These are phyloP conservation scores for Yarrowia sp. DNA, from an alignment of 805 yeast genomes.

Conservation along the genomic window DNA sequence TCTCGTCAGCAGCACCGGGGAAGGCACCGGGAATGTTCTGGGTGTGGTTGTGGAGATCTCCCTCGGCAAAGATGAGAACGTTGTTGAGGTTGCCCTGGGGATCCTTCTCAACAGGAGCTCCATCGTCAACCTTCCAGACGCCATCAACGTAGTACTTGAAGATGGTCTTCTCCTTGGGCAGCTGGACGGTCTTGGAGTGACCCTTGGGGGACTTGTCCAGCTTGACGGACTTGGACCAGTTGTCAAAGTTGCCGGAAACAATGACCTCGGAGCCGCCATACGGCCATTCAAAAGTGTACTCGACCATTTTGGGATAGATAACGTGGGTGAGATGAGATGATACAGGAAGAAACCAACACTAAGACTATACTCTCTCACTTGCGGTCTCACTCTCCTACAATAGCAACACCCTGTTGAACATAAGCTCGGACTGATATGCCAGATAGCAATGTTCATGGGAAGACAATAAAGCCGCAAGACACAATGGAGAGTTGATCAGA, in stretches of 20 bases:
- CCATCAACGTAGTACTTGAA: constrained; percentile 70
- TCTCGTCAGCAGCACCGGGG: constrained; percentile 14
- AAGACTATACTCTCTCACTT: background rate
- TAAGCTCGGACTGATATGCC: background rate
- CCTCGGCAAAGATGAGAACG: constrained; percentile 14
- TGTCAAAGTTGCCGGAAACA: constrained; percentile 66
- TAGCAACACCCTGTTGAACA: background rate
- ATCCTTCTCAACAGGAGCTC: constrained; percentile 44
- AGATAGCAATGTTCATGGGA: background rate
- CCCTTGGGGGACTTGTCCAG: constrained; percentile 56
- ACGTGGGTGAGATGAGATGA: background rate
- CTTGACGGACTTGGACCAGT: constrained; percentile 61
- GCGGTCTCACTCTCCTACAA: background rate
- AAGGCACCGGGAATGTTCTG: constrained; percentile 36
- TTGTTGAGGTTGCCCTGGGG: constrained; percentile 42
- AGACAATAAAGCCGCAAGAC: too few species aligned
- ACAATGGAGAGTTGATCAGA: too few species aligned
- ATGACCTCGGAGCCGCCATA: constrained; percentile 53
- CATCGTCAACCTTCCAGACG: constrained; percentile 58
- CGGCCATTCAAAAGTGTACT: constrained; percentile 39
- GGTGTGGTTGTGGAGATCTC: constrained; percentile 23
- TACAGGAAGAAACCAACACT: background rate
- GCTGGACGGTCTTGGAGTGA: constrained; percentile 47
- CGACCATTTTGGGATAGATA: background rate
- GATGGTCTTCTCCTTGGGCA: constrained; percentile 44